A percentile compares a stretch with the other conserved stretches of the same genome.
Evolutionary conservation across 441 rosid genomes (phyloP).

Genomic region (Dalechampia spathulata): DNA sequence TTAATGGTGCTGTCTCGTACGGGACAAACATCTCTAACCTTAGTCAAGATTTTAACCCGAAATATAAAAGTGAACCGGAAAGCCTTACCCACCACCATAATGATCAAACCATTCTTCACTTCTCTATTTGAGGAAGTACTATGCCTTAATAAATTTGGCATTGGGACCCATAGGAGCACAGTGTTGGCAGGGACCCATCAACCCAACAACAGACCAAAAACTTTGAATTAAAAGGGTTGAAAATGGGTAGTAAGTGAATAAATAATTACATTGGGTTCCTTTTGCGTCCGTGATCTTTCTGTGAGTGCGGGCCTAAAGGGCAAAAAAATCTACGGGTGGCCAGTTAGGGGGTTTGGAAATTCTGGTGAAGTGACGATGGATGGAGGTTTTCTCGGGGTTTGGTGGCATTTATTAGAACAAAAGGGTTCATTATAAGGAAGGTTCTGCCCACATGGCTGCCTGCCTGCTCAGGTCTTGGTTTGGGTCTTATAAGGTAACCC

Average conservation of each 20-base stretch:
- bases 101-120: slow-evolving; percentile 5
- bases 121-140: background rate
- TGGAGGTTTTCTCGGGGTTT: background rate
- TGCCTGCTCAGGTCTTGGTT: background rate
- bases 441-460: background rate
- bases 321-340: background rate
- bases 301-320: slow-evolving; percentile 12
- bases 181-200: background rate
- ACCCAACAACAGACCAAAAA: background rate
- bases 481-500: slow-evolving; percentile 4
- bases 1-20: slow-evolving; percentile 25
- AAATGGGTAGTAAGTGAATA: too few species aligned
- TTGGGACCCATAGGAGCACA: slow-evolving; percentile 10
- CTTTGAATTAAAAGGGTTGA: background rate
- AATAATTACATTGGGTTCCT: too few species aligned
- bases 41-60: background rate
- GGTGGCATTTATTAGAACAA: background rate
- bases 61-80: too few species aligned
- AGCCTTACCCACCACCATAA: background rate
- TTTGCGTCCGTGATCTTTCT: slow-evolving; percentile 4
- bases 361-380: background rate
- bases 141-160: slow-evolving; percentile 10
- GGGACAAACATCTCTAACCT: slow-evolving; percentile 11
- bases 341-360: background rate
- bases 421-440: background rate